Evolutionary conservation across 1,139 yeast species (phyloP).

Genomic region (Candida tetrigidarum): DNA sequence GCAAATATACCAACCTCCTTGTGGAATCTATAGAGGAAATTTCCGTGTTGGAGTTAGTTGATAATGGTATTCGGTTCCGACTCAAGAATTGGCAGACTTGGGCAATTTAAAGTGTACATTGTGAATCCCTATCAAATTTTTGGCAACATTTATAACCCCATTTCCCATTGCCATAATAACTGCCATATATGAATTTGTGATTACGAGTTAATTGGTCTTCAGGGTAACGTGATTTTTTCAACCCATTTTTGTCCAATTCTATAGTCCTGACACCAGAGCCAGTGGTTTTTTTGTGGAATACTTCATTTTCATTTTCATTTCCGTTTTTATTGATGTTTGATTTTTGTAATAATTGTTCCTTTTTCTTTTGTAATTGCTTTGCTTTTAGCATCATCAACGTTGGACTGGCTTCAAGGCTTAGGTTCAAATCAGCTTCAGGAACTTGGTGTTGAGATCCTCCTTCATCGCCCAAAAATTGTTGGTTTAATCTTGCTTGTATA

Average conservation of each 20-base stretch:
- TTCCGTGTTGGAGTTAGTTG: slow-evolving; percentile 20
- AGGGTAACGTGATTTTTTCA: slow-evolving; percentile 28
- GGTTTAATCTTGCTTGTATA: slow-evolving; percentile 16
- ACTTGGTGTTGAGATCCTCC: slow-evolving; percentile 20
- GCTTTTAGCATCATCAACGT: slow-evolving; percentile 55
- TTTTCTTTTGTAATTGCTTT: slow-evolving; percentile 38
- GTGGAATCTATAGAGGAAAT: slow-evolving; percentile 20
- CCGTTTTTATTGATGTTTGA: slow-evolving; percentile 23
- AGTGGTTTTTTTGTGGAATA: slow-evolving; percentile 1
- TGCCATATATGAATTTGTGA: slow-evolving; percentile 52
- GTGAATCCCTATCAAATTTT: slow-evolving; percentile 27
- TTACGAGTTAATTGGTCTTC: slow-evolving; percentile 44
- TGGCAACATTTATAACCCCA: slow-evolving; percentile 58
- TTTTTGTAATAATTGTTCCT: slow-evolving; percentile 28
- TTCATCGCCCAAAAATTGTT: slow-evolving; percentile 13
- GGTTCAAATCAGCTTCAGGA: slow-evolving; percentile 41
- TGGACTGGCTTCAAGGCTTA: slow-evolving; percentile 61
- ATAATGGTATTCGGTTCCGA: slow-evolving; percentile 16
- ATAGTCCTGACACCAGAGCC: not conserved
- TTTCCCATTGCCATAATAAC: slow-evolving; percentile 47
- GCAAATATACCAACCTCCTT: slow-evolving; percentile 21
- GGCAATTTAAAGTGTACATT: slow-evolving; percentile 25
- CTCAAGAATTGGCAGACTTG: slow-evolving; percentile 24
- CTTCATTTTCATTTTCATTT: slow-evolving; percentile 17
- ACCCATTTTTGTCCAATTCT: slow-evolving; percentile 15